phyloP scores from a whole-genome alignment of 192 early-diverging fungal genomes.

The Lobosporangium transversale region DNA sequence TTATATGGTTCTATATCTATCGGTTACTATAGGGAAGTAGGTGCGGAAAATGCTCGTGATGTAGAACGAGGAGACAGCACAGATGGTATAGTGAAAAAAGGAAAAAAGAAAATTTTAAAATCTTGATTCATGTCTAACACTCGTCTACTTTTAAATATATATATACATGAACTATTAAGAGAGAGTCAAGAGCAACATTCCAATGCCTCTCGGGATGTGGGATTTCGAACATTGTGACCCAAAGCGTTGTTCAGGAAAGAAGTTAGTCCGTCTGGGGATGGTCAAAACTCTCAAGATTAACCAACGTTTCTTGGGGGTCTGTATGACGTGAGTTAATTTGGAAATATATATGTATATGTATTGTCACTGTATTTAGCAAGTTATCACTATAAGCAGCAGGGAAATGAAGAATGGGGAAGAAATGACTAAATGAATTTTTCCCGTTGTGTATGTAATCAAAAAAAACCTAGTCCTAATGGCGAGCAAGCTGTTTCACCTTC shows the following conservation, averaged over 20 bases:
- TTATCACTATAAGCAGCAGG: too few species aligned
- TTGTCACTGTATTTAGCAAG: background rate
- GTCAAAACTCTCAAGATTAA: conserved; percentile 84
- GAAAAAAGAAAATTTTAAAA: too few species aligned
- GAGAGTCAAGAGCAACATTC: conserved; percentile 53
- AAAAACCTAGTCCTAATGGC: conserved; percentile 83
- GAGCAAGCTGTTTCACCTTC: conserved; percentile 87
- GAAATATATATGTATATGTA: background rate
- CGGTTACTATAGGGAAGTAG: conserved; percentile 25
- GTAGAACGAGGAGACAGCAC: conserved; percentile 23
- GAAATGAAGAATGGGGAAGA: too few species aligned
- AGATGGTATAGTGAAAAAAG: too few species aligned
- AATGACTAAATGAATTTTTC: too few species aligned
- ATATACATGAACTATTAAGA: too few species aligned
- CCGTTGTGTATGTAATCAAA: too few species aligned
- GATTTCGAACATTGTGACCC: conserved; percentile 99
- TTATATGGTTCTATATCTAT: too few species aligned
- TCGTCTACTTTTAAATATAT: too few species aligned
- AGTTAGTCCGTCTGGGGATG: conserved; percentile 83
- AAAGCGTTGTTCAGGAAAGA: conserved; percentile 94
- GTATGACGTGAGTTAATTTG: conserved; percentile 66
- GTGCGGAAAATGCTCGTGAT: conserved; percentile 42
- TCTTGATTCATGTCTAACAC: too few species aligned
- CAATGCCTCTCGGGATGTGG: conserved; percentile 84
- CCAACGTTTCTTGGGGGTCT: conserved; percentile 90